Percentiles rank a stretch among this genome's conserved stretches.
phyloP scores from a whole-genome alignment of 2,329 filamentous ascomycete species.

The Neonectria sp. region DNA sequence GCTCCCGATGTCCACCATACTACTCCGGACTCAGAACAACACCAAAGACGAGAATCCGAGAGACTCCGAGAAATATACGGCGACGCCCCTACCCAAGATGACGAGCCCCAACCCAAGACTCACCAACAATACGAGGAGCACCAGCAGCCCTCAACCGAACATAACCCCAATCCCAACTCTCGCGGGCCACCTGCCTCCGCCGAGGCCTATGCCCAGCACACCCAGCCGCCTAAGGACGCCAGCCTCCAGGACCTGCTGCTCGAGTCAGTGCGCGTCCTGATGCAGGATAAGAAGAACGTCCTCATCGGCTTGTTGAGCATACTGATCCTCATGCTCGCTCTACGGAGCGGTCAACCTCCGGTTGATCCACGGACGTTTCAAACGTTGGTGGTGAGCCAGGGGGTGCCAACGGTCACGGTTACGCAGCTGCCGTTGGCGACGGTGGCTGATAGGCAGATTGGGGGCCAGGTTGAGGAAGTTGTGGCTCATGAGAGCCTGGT shows the following conservation, averaged over 20 bases:
- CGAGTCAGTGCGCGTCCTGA: slow-evolving; percentile 66
- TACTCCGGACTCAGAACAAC: slow-evolving; percentile 47
- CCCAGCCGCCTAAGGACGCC: slow-evolving; percentile 56
- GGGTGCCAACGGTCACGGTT: slow-evolving; percentile 46
- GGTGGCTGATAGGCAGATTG: slow-evolving; percentile 41
- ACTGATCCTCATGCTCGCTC: slow-evolving; percentile 67
- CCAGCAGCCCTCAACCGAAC: slow-evolving; percentile 48
- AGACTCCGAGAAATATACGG: slow-evolving; percentile 68
- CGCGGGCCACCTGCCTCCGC: slow-evolving; percentile 30
- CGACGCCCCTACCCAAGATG: slow-evolving; percentile 25
- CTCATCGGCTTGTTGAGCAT: slow-evolving; percentile 69
- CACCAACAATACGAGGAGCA: slow-evolving; percentile 25
- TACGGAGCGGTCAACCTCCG: slow-evolving; percentile 49
- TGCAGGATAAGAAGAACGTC: slow-evolving; percentile 73
- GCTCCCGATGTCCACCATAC: slow-evolving; percentile 24
- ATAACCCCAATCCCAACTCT: slow-evolving; percentile 43
- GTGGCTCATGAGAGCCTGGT: slow-evolving; percentile 5
- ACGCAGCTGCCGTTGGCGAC: slow-evolving; percentile 34
- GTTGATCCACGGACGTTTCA: slow-evolving; percentile 49
- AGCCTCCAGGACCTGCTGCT: slow-evolving; percentile 69
- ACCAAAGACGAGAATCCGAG: slow-evolving; percentile 63
- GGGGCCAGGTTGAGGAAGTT: slow-evolving; percentile 38
- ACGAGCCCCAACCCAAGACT: slow-evolving; percentile 20
- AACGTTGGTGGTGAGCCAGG: slow-evolving; percentile 44
- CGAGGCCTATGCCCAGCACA: slow-evolving; percentile 49